These are phyloP conservation scores for Coniochaeta hoffmannii DNA, from an alignment of 2,329 filamentous ascomycete genomes.

Conservation along the genomic window DNA sequence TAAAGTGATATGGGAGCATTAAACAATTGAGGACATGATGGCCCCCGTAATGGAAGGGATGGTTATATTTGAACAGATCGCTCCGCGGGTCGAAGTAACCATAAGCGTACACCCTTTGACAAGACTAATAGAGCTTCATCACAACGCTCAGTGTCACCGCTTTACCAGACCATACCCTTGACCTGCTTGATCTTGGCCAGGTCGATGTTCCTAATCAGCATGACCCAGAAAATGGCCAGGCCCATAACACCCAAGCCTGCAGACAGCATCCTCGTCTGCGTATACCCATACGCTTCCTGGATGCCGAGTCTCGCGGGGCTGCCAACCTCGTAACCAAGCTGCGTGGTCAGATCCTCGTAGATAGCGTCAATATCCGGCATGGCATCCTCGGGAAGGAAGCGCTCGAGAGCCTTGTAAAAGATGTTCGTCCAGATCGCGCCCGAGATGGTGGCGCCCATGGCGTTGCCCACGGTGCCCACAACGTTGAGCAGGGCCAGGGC, in stretches of 20 bases:
- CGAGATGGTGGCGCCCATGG: constrained; percentile 35
- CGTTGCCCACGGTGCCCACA: constrained; percentile 34
- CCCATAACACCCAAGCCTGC: constrained; percentile 25
- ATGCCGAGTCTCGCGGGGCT: constrained; percentile 40
- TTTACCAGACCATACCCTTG: constrained; percentile 29
- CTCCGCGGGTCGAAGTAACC: too few species aligned
- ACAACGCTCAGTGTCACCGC: background rate
- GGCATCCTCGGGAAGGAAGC: constrained; percentile 41
- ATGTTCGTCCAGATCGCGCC: constrained; percentile 35
- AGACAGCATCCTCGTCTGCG: constrained; percentile 40
- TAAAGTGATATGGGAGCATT: too few species aligned
- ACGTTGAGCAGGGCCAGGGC: constrained; percentile 38
- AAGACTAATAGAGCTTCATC: too few species aligned
- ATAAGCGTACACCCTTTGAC: too few species aligned
- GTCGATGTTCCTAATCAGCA: constrained; percentile 43
- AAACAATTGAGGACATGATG: too few species aligned
- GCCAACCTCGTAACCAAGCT: constrained; percentile 41
- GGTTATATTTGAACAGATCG: too few species aligned
- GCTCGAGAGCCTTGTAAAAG: constrained; percentile 34
- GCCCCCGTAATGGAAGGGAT: too few species aligned
- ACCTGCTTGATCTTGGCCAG: constrained; percentile 39
- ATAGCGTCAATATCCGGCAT: constrained; percentile 35
- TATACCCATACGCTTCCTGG: constrained; percentile 48
- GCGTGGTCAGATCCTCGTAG: constrained; percentile 43
- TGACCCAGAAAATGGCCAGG: constrained; percentile 26